phyloP scores from a whole-genome alignment of 1,284 basidiomycete species.

The Phellopilus nigrolimitatus region DNA sequence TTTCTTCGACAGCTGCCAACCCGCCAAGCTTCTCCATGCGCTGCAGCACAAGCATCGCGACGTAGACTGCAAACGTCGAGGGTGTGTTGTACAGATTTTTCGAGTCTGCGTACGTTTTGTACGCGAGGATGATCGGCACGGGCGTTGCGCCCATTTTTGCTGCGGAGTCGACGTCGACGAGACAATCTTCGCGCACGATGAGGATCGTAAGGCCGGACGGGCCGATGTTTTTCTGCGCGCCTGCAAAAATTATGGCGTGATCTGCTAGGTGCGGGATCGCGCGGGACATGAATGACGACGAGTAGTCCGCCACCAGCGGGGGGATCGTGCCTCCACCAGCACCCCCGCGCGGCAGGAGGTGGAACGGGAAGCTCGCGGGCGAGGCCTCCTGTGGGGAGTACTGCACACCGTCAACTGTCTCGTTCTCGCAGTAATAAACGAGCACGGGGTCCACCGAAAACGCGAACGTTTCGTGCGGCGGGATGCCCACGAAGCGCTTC shows the following conservation, averaged over 20 bases:
- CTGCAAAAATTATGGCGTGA: slow-evolving; percentile 94
- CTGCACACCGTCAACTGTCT: slow-evolving; percentile 96
- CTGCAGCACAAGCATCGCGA: slow-evolving; percentile 82
- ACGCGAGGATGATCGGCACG: slow-evolving; percentile 79
- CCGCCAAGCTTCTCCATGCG: slow-evolving; percentile 70
- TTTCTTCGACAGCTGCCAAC: slow-evolving; percentile 59
- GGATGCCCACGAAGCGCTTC: slow-evolving; percentile 78
- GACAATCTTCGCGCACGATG: slow-evolving; percentile 89
- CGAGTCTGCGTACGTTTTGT: slow-evolving; percentile 80
- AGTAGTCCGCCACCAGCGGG: slow-evolving; percentile 93
- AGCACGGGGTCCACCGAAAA: slow-evolving; percentile 81
- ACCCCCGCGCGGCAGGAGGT: slow-evolving; percentile 55
- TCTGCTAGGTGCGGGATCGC: slow-evolving; percentile 84
- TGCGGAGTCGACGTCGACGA: slow-evolving; percentile 83
- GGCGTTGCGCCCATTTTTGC: slow-evolving; percentile 69
- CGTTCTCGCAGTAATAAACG: slow-evolving; percentile 99
- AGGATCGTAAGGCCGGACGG: slow-evolving; percentile 91
- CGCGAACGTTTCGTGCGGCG: slow-evolving; percentile 66
- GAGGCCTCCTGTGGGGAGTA: slow-evolving; percentile 51
- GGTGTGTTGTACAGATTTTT: slow-evolving; percentile 94
- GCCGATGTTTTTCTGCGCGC: slow-evolving; percentile 99
- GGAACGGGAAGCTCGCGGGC: slow-evolving; percentile 80
- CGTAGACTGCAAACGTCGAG: slow-evolving; percentile 89
- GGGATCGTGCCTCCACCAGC: slow-evolving; percentile 38
- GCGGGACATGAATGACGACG: slow-evolving; percentile 96